A percentile compares a stretch with the other conserved stretches of the same genome.
Conservation (phyloP, 2,329 filamentous ascomycete genomes). For the Thermothelomyces thermophilus region DNA sequence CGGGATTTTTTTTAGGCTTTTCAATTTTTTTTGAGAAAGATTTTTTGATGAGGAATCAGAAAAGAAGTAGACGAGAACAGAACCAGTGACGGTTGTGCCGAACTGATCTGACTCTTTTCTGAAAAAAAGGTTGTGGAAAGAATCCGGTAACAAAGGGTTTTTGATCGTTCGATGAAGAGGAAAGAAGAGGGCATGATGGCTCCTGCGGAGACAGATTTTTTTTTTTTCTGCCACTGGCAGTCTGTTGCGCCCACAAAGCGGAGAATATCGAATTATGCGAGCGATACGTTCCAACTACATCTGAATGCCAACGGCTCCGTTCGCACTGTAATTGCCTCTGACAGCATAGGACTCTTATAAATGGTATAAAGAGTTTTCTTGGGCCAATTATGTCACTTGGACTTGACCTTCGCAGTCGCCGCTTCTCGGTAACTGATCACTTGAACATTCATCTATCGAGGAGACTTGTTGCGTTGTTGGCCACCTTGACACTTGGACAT, state of each 20-base stretch:
- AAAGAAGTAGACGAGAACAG: slow-evolving; percentile 51
- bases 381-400: no score
- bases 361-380: no score
- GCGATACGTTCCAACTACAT: neutral
- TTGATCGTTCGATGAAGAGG: slow-evolving; percentile 23
- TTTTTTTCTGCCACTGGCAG: slow-evolving; percentile 23
- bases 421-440: neutral
- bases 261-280: slow-evolving; percentile 17
- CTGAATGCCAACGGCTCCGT: neutral
- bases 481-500: no score
- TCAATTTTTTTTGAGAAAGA: slow-evolving; percentile 55
- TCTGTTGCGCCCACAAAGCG: slow-evolving; percentile 9
- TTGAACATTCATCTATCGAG: neutral
- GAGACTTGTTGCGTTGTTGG: neutral
- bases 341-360: no score
- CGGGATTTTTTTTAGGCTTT: slow-evolving; percentile 42
- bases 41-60: slow-evolving; percentile 42
- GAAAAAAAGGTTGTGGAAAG: slow-evolving; percentile 35
- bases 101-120: slow-evolving; percentile 47
- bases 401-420: no score
- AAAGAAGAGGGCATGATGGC: slow-evolving; percentile 22
- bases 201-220: slow-evolving; percentile 25
- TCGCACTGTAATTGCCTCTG: neutral
- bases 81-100: slow-evolving; percentile 49
- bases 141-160: slow-evolving; percentile 24